Evolutionary conservation across 768 basidiomycete species (phyloP).

Genomic region (Leccinum fibrillosum): DNA sequence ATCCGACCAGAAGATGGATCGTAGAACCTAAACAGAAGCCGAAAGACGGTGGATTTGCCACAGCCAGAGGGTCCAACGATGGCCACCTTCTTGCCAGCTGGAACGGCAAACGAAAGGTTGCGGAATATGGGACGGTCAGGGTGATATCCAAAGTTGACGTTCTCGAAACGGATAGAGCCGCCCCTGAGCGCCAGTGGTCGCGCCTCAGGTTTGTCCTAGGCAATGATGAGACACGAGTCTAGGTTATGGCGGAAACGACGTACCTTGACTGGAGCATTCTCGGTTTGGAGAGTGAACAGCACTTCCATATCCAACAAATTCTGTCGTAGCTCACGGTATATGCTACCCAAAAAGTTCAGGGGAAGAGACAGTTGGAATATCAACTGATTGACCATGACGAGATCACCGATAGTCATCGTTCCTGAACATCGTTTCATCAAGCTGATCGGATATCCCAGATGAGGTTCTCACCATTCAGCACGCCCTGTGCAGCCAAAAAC

Average conservation of each 20-base stretch:
- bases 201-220: slow-evolving; percentile 67
- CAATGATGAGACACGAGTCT: background rate
- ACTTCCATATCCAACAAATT: slow-evolving; percentile 97
- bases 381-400: slow-evolving; percentile 99
- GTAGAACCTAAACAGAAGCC: slow-evolving; percentile 93
- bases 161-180: slow-evolving; percentile 89
- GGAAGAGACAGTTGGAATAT: slow-evolving; percentile 97
- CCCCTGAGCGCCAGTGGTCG: slow-evolving; percentile 67
- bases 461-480: slow-evolving; percentile 66
- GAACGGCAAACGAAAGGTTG: slow-evolving; percentile 83
- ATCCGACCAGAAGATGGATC: slow-evolving; percentile 81
- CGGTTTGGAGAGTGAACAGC: slow-evolving; percentile 82
- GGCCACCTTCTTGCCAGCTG: slow-evolving; percentile 95
- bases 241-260: background rate
- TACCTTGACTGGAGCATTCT: slow-evolving; percentile 71
- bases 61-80: slow-evolving; percentile 97
- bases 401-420: slow-evolving; percentile 96
- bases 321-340: slow-evolving; percentile 95
- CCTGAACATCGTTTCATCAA: slow-evolving; percentile 43
- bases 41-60: slow-evolving; percentile 95
- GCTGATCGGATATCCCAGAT: background rate
- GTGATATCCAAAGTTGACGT: slow-evolving; percentile 90
- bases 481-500: slow-evolving; percentile 94
- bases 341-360: slow-evolving; percentile 94
- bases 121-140: slow-evolving; percentile 90